phyloP scores from a whole-genome alignment of 2,329 filamentous ascomycete genomes.

The Penicillium sp. region DNA sequence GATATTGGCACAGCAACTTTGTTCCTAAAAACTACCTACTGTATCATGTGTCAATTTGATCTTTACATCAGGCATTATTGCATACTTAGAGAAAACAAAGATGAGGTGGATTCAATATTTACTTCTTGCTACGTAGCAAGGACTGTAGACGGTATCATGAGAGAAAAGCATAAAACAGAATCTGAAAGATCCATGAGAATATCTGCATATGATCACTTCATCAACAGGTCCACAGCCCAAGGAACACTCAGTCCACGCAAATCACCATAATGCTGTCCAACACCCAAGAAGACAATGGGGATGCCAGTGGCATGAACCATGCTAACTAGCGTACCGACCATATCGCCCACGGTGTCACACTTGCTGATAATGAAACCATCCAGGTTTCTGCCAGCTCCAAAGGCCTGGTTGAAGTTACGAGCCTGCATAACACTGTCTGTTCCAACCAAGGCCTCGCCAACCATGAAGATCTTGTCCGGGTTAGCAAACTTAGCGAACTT shows the following conservation, averaged over 20 bases:
- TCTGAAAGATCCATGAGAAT: neutral
- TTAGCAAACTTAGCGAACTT: constrained; percentile 96
- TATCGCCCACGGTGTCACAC: constrained; percentile 98
- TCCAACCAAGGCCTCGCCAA: constrained; percentile 87
- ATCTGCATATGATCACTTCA: constrained; percentile 44
- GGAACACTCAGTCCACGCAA: constrained; percentile 63
- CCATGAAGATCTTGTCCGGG: constrained; percentile 98
- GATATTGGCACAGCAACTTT: no score
- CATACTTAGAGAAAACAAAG: no score
- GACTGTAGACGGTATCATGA: neutral
- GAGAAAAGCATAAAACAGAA: neutral
- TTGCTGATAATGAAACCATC: constrained; percentile 99
- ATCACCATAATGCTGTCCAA: constrained; percentile 67
- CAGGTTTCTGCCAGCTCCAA: constrained; percentile 74
- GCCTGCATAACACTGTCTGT: constrained; percentile 95
- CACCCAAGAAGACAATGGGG: constrained; percentile 86
- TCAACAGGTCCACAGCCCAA: constrained; percentile 61
- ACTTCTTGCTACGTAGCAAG: neutral
- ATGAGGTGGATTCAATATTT: neutral
- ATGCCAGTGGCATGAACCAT: constrained; percentile 98
- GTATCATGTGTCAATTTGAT: no score
- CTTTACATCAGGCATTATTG: no score
- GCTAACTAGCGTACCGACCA: constrained; percentile 93
- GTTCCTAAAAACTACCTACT: no score
- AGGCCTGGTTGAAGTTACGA: constrained; percentile 91